Evolutionary conservation across 768 basidiomycete genomes (phyloP).

Genomic region (Pleurotus citrinopileatus): DNA sequence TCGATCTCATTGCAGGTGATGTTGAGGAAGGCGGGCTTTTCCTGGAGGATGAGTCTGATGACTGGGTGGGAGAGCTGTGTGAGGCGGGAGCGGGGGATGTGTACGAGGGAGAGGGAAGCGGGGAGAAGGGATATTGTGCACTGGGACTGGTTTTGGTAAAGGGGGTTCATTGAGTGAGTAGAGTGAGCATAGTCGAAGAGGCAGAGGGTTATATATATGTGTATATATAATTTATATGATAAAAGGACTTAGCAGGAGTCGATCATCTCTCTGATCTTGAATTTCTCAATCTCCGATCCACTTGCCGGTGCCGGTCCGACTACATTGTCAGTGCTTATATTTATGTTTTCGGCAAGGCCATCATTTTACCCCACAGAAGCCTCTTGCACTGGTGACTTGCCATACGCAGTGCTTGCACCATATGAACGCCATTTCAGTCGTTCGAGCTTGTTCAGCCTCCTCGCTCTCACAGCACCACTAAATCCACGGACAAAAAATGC

Average conservation of each 20-base stretch:
- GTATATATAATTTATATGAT: not conserved
- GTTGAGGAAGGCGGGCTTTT: conserved; percentile 66
- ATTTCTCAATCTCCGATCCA: conserved; percentile 8
- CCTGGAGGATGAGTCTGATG: conserved; percentile 67
- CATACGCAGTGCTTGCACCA: too few relatives aligned
- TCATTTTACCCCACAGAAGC: too few relatives aligned
- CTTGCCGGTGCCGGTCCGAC: conserved; percentile 3
- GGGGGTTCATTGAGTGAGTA: not conserved
- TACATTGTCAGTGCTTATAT: too few relatives aligned
- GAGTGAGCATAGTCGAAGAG: not conserved
- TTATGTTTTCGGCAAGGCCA: too few relatives aligned
- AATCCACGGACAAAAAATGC: too few relatives aligned
- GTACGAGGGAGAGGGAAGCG: conserved; percentile 68
- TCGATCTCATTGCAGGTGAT: conserved; percentile 79
- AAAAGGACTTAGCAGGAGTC: not conserved
- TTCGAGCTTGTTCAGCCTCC: too few relatives aligned
- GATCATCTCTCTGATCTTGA: conserved; percentile 4
- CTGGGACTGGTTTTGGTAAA: conserved; percentile 16
- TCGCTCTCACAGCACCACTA: too few relatives aligned
- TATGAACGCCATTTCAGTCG: too few relatives aligned
- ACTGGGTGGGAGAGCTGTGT: conserved; percentile 54
- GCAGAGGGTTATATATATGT: not conserved
- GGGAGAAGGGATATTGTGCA: conserved; percentile 73
- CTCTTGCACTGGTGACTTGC: too few relatives aligned
- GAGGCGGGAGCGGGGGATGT: conserved; percentile 70